These are phyloP conservation scores for Aristolochia fimbriata DNA, from an alignment of 164 flowering plant genomes.

Conservation along the genomic window DNA sequence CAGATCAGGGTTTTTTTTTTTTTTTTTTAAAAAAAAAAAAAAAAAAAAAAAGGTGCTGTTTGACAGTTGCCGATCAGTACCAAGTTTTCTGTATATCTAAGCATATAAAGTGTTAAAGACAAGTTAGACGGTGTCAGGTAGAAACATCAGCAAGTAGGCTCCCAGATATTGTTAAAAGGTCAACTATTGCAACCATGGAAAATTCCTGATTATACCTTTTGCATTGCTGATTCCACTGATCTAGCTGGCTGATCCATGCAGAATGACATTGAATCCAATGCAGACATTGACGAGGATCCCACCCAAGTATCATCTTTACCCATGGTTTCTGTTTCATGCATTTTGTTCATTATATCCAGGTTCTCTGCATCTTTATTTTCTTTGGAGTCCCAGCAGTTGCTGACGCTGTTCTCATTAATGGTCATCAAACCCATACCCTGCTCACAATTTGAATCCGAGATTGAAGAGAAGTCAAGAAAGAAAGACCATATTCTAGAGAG, in stretches of 20 bases:
- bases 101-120: no score
- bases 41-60: no score
- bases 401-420: conserved; percentile 34
- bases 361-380: conserved; percentile 22
- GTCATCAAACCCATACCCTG: conserved; percentile 61
- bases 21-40: no score
- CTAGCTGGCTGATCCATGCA: conserved; percentile 23
- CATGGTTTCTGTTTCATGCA: conserved; percentile 12
- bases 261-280: conserved; percentile 14
- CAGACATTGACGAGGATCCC: conserved; percentile 37
- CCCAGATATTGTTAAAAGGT: no score
- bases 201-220: no score
- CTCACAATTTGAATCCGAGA: conserved; percentile 44
- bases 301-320: conserved; percentile 32
- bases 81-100: no score
- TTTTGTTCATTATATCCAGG: conserved; percentile 11
- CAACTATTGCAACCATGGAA: no score
- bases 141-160: no score
- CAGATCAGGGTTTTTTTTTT: no score
- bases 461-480: conserved; percentile 35
- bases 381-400: conserved; percentile 18
- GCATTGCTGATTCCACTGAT: conserved; percentile 19
- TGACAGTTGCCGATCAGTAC: no score
- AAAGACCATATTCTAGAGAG: conserved; percentile 77
- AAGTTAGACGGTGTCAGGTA: no score